Conservation (phyloP, 1,139 yeast genomes). For the Lodderomyces margitis region DNA sequence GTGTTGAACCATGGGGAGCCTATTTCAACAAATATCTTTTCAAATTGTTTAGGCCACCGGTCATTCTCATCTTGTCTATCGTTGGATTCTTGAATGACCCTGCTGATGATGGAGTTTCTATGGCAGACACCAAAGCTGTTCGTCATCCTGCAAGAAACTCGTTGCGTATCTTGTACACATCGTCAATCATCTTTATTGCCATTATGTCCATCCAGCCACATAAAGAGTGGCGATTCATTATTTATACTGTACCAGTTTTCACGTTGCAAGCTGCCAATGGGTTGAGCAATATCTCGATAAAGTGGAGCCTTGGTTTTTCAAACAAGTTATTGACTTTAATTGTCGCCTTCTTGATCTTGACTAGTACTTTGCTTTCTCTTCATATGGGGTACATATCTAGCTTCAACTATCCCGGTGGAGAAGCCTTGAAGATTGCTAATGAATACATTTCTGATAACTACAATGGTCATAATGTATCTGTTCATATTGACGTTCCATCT, state of each 20-base stretch:
- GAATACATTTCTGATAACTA: slow-evolving; percentile 24
- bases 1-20: slow-evolving; percentile 68
- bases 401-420: slow-evolving; percentile 88
- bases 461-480: neutral
- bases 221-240: slow-evolving; percentile 91
- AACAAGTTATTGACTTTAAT: slow-evolving; percentile 28
- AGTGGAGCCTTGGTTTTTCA: slow-evolving; percentile 26
- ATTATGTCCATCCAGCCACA: slow-evolving; percentile 82
- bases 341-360: slow-evolving; percentile 26
- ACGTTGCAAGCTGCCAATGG: slow-evolving; percentile 67
- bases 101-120: slow-evolving; percentile 19
- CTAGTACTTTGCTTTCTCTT: slow-evolving; percentile 43
- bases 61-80: slow-evolving; percentile 46
- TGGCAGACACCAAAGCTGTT: slow-evolving; percentile 27
- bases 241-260: slow-evolving; percentile 70
- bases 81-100: slow-evolving; percentile 46
- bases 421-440: slow-evolving; percentile 59
- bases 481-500: slow-evolving; percentile 73
- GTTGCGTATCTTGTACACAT: slow-evolving; percentile 30
- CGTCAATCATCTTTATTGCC: slow-evolving; percentile 54
- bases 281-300: slow-evolving; percentile 43
- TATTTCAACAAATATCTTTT: slow-evolving; percentile 53
- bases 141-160: slow-evolving; percentile 38
- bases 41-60: slow-evolving; percentile 65
- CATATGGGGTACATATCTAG: slow-evolving; percentile 63